Evolutionary conservation across 1,284 basidiomycete species (phyloP).

Genomic region (Leccinum discolor): DNA sequence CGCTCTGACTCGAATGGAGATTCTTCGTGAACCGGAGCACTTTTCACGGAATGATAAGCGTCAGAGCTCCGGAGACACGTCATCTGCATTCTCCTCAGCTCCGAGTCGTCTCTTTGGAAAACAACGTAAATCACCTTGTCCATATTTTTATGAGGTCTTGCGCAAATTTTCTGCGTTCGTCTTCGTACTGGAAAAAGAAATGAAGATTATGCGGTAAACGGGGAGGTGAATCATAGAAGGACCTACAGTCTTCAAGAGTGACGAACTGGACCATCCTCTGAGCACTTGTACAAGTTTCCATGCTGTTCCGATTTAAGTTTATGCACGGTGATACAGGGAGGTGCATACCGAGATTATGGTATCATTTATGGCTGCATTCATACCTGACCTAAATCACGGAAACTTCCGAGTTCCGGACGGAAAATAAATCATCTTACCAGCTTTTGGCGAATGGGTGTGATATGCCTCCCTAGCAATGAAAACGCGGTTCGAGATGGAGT

Average conservation of each 20-base stretch:
- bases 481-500: not conserved
- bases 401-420: too few species aligned
- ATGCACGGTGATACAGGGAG: not conserved
- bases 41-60: too few species aligned
- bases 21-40: too few species aligned
- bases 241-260: not conserved
- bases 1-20: too few species aligned
- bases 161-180: not conserved
- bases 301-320: not conserved
- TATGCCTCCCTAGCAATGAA: not conserved
- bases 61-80: too few species aligned
- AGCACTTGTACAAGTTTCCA: conserved; percentile 1
- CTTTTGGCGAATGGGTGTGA: conserved; percentile 1
- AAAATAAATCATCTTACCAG: not conserved
- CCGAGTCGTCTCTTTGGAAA: not conserved
- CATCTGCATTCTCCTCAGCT: too few species aligned
- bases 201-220: not conserved
- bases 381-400: not conserved
- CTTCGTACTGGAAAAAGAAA: not conserved
- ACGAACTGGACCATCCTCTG: not conserved
- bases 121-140: not conserved
- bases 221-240: too few species aligned
- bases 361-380: conserved; percentile 1
- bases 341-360: not conserved
- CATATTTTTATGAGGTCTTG: not conserved